phyloP scores from a whole-genome alignment of 2,329 filamentous ascomycete species.

The Rhynchosporium graminicola region DNA sequence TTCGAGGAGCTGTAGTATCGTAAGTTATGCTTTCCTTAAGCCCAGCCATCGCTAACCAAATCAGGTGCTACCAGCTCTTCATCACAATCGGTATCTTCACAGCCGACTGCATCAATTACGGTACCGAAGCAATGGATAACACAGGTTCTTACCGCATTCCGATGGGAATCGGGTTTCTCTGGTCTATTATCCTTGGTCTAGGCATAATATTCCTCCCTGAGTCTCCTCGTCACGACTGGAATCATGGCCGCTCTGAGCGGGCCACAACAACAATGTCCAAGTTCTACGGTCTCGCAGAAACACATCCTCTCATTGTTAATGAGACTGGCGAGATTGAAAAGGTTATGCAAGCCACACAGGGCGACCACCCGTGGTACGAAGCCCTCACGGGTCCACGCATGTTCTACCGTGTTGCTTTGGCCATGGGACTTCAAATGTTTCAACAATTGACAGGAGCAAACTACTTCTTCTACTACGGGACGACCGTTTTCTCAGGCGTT shows the following conservation, averaged over 20 bases:
- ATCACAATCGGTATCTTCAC: conserved; percentile 70
- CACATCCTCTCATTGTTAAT: conserved; percentile 50
- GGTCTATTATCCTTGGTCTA: conserved; percentile 52
- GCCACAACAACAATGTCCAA: conserved; percentile 54
- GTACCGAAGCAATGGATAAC: conserved; percentile 41
- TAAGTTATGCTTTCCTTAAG: background rate
- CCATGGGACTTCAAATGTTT: conserved; percentile 62
- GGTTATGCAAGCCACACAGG: conserved; percentile 45
- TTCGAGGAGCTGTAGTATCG: conserved; percentile 62
- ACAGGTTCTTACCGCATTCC: conserved; percentile 62
- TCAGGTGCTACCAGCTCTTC: conserved; percentile 68
- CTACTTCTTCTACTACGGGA: conserved; percentile 67
- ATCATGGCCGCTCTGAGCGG: conserved; percentile 48
- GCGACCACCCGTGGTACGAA: conserved; percentile 61
- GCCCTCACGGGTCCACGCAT: conserved; percentile 62
- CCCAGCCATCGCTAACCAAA: background rate
- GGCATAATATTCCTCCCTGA: conserved; percentile 58
- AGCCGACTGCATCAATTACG: conserved; percentile 57
- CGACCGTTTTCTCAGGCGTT: conserved; percentile 66
- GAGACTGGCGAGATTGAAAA: conserved; percentile 55
- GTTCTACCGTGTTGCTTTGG: conserved; percentile 64
- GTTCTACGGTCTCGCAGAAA: conserved; percentile 51
- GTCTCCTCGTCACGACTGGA: conserved; percentile 58
- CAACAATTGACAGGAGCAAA: conserved; percentile 69
- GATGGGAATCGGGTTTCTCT: conserved; percentile 56